Percentiles rank a stretch among this genome's conserved stretches.
Evolutionary conservation across 2,329 filamentous ascomycete species (phyloP).

Genomic region (Aspergillus carbonarius): DNA sequence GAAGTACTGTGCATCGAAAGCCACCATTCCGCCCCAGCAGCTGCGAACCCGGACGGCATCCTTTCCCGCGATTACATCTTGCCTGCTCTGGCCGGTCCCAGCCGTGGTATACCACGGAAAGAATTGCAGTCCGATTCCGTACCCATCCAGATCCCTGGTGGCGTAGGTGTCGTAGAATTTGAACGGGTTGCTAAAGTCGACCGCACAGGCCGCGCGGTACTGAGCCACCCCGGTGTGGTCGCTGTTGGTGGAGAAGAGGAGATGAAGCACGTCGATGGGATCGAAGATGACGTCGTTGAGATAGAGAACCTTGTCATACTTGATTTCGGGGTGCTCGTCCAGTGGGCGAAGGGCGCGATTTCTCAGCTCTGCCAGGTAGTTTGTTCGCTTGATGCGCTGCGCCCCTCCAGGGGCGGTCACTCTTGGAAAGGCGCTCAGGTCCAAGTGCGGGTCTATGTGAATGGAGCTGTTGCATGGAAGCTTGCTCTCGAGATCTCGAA

Average conservation of each 20-base stretch:
- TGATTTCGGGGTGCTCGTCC: conserved; percentile 43
- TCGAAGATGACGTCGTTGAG: conserved; percentile 67
- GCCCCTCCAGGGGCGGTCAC: conserved; percentile 62
- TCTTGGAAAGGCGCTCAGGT: conserved; percentile 56
- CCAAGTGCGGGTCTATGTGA: conserved; percentile 59
- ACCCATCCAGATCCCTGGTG: conserved; percentile 67
- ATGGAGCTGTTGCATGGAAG: conserved; percentile 53
- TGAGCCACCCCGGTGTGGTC: conserved; percentile 52
- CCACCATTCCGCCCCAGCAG: conserved; percentile 74
- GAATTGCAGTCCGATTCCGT: conserved; percentile 66
- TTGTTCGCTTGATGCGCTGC: conserved; percentile 64
- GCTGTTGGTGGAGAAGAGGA: conserved; percentile 60
- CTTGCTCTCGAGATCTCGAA: conserved; percentile 52
- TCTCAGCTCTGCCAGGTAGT: conserved; percentile 68
- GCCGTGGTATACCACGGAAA: conserved; percentile 66
- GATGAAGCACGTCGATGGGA: conserved; percentile 56
- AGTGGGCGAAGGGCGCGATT: conserved; percentile 68
- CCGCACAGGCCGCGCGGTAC: conserved; percentile 69
- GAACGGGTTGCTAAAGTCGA: conserved; percentile 70
- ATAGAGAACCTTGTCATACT: conserved; percentile 58
- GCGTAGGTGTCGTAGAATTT: conserved; percentile 77
- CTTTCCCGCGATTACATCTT: conserved; percentile 59
- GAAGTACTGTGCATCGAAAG: conserved; percentile 48
- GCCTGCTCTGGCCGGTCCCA: conserved; percentile 52
- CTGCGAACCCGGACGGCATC: conserved; percentile 65